Evolutionary conservation across 2,329 filamentous ascomycete species (phyloP).

Genomic region (Stromatinia cepivora): DNA sequence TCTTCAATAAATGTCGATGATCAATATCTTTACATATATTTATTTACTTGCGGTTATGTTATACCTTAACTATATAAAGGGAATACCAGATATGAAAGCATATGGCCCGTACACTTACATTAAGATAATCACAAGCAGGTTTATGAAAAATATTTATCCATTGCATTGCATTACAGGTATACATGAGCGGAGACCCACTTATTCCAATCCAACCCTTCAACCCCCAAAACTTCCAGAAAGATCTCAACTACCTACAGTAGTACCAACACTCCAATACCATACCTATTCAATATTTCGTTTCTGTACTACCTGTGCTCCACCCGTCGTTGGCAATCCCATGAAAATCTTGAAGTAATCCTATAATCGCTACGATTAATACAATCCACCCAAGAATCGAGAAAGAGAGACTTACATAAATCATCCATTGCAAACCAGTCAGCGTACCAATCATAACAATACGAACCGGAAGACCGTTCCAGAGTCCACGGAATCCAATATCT

Average conservation of each 20-base stretch:
- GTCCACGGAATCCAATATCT: slow-evolving; percentile 81
- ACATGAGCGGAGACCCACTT: background rate
- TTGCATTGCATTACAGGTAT: slow-evolving; percentile 3
- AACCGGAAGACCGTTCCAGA: slow-evolving; percentile 89
- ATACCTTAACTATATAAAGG: no score
- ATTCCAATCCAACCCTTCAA: background rate
- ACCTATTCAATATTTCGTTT: slow-evolving; percentile 32
- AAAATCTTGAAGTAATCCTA: slow-evolving; percentile 87
- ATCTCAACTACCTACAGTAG: no score
- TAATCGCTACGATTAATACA: slow-evolving; percentile 12
- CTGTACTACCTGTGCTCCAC: slow-evolving; percentile 49
- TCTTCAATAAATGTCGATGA: background rate
- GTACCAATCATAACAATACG: slow-evolving; percentile 58
- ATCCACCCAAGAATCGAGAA: background rate
- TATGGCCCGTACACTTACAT: background rate
- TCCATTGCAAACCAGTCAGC: slow-evolving; percentile 82
- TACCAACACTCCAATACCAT: background rate
- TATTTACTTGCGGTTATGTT: no score
- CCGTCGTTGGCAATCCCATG: slow-evolving; percentile 83
- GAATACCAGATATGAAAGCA: no score
- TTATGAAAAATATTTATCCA: background rate
- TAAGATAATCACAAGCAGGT: background rate
- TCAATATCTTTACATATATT: no score
- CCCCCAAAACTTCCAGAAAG: background rate
- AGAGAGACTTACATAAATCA: slow-evolving; percentile 68